Evolutionary conservation across 2,329 filamentous ascomycete genomes (phyloP).

Genomic region (Alternaria sp.): DNA sequence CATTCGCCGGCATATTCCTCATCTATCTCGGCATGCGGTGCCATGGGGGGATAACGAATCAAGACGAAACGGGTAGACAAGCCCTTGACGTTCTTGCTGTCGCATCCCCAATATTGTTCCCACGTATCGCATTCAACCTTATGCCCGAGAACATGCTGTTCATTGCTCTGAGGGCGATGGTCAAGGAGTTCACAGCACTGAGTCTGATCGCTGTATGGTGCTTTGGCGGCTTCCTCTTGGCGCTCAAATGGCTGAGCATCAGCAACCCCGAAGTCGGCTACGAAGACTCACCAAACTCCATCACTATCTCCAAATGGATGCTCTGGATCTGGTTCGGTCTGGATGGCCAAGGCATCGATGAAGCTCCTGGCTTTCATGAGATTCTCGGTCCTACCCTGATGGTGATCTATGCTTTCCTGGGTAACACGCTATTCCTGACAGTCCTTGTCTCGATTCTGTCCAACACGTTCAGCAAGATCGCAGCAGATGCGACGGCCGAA

Average conservation of each 20-base stretch:
- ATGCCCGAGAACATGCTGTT: constrained; percentile 86
- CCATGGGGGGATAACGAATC: constrained; percentile 63
- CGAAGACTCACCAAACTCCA: constrained; percentile 57
- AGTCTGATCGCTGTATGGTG: constrained; percentile 81
- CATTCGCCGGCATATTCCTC: constrained; percentile 74
- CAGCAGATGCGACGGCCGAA: constrained; percentile 78
- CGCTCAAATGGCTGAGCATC: constrained; percentile 75
- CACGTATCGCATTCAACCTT: constrained; percentile 80
- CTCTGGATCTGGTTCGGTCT: constrained; percentile 92
- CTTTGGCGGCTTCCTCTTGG: constrained; percentile 80
- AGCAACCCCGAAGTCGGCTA: constrained; percentile 41
- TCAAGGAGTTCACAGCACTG: constrained; percentile 81
- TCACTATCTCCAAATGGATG: constrained; percentile 89
- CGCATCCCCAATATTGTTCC: constrained; percentile 77
- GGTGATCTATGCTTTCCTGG: constrained; percentile 83
- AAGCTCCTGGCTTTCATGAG: constrained; percentile 74
- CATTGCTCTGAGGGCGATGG: constrained; percentile 80
- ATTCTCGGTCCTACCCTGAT: constrained; percentile 80
- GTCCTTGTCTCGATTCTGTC: constrained; percentile 86
- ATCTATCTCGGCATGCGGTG: constrained; percentile 72
- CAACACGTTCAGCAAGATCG: constrained; percentile 82
- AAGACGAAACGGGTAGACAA: constrained; percentile 63
- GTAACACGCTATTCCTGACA: constrained; percentile 87
- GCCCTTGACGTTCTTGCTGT: constrained; percentile 81
- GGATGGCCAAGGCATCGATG: constrained; percentile 67